phyloP scores from a whole-genome alignment of 1,139 yeast species.

The Diutina ranongensis region DNA sequence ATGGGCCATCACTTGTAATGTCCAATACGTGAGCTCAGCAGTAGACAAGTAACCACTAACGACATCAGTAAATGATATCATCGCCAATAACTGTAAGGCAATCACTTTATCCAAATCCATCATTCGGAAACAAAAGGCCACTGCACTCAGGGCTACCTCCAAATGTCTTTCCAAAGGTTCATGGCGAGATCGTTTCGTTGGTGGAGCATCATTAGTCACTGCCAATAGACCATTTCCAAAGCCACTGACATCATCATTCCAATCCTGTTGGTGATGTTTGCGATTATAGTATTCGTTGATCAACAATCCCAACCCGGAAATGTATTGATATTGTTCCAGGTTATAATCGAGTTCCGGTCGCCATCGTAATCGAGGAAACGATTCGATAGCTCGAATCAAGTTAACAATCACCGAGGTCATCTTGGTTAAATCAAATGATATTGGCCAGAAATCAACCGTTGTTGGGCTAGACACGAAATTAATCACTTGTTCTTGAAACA shows the following conservation, averaged over 20 bases:
- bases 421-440: background rate
- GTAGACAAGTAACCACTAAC: background rate
- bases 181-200: background rate
- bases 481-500: background rate
- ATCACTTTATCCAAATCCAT: background rate
- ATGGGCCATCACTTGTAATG: conserved; percentile 1
- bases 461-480: background rate
- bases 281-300: background rate
- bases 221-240: background rate
- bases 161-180: background rate
- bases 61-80: background rate
- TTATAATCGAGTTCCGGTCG: background rate
- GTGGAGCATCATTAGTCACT: background rate
- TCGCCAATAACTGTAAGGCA: background rate
- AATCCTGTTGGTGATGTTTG: background rate
- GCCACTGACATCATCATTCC: background rate
- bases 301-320: background rate
- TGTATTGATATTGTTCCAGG: background rate
- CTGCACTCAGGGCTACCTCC: background rate
- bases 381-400: background rate
- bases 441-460: background rate
- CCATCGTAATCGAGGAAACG: background rate
- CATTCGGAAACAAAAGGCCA: background rate
- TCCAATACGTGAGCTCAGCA: conserved; percentile 2
- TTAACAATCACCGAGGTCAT: background rate